These are phyloP conservation scores for Apiospora saccharicola DNA, from an alignment of 2,329 filamentous ascomycete species.

Conservation along the genomic window DNA sequence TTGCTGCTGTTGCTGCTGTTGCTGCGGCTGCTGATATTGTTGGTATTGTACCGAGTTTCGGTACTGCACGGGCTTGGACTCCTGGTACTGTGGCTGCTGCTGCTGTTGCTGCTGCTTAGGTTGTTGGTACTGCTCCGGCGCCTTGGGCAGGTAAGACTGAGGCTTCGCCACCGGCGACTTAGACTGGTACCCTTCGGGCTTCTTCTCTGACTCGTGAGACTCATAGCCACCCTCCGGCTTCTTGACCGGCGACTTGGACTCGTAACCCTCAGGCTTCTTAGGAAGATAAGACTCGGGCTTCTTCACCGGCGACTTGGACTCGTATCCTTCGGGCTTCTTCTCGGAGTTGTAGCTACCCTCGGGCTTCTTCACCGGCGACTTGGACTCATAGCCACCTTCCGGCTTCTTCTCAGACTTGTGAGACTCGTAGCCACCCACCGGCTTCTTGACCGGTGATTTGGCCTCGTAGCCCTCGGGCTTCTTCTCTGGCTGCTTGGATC, in stretches of 20 bases:
- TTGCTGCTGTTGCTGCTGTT: not conserved
- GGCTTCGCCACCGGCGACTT: not conserved
- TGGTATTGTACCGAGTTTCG: no score
- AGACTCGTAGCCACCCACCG: no score
- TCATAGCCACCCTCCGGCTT: not conserved
- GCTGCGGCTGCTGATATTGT: not conserved
- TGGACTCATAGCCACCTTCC: no score
- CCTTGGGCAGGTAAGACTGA: not conserved
- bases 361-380: no score
- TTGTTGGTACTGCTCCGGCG: not conserved
- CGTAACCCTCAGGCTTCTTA: not conserved
- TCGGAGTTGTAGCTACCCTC: no score
- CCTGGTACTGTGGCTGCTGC: not conserved
- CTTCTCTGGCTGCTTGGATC: not conserved
- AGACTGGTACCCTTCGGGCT: not conserved
- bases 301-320: not conserved
- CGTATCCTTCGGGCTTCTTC: no score
- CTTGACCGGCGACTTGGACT: not conserved
- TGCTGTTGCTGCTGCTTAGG: not conserved
- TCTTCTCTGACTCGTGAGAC: not conserved
- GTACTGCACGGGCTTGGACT: not conserved
- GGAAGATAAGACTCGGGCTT: no score
- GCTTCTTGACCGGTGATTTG: no score
- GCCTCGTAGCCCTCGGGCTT: not conserved
- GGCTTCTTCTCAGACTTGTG: no score